phyloP scores from a whole-genome alignment of 805 yeast species.

The Hanseniaspora singularis region DNA sequence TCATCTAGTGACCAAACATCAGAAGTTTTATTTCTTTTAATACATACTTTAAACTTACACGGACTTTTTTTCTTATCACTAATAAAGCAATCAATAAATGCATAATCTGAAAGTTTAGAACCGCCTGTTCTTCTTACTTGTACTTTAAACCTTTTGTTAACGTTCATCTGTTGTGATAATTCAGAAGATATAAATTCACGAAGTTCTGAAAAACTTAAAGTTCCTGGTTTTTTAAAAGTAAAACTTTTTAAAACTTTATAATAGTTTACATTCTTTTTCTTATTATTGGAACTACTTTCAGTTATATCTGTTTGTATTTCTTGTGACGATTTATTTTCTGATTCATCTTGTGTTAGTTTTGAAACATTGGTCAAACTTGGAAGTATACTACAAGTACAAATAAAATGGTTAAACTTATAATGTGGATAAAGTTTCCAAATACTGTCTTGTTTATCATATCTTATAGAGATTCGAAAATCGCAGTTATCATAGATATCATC shows the following conservation, averaged over 20 bases:
- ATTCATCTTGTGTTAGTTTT: neutral
- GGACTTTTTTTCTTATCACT: constrained; percentile 10
- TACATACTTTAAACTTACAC: constrained; percentile 11
- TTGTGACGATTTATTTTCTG: neutral
- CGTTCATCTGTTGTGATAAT: neutral
- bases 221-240: constrained; percentile 9
- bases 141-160: constrained; percentile 6
- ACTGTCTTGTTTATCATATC: neutral
- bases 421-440: constrained; percentile 1
- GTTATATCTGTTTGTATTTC: too few relatives aligned
- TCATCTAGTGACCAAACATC: constrained; percentile 11
- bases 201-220: constrained; percentile 4
- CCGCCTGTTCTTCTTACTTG: constrained; percentile 15
- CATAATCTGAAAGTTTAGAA: constrained; percentile 12
- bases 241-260: constrained; percentile 6
- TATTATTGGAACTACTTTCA: neutral
- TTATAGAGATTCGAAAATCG: constrained; percentile 6
- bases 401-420: neutral
- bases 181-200: constrained; percentile 5
- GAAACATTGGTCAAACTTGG: neutral
- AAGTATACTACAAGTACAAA: constrained; percentile 7
- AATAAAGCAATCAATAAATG: constrained; percentile 11
- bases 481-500: constrained; percentile 9
- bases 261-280: neutral
- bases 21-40: constrained; percentile 8